A percentile compares a stretch with the other conserved stretches of the same genome.
These are phyloP conservation scores for Trichoderma guizhouense DNA, from an alignment of 2,329 filamentous ascomycete genomes.

Conservation along the genomic window DNA sequence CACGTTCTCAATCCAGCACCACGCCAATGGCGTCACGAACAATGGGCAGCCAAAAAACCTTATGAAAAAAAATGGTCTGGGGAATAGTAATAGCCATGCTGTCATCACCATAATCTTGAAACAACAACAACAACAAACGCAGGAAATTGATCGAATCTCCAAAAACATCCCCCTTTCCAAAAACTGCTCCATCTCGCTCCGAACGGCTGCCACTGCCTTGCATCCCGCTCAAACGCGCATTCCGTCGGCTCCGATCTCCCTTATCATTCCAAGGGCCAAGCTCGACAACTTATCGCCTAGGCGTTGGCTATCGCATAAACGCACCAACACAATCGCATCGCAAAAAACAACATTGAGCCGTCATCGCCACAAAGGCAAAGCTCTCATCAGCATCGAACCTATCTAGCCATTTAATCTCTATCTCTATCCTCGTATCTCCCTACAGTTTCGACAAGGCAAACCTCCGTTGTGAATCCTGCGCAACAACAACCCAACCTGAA, in stretches of 20 bases:
- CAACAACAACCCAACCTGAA: background rate
- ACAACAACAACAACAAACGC: background rate
- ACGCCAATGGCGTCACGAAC: background rate
- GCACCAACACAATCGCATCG: background rate
- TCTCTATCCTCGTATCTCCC: background rate
- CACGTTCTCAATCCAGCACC: background rate
- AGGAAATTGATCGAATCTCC: background rate
- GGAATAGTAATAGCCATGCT: background rate
- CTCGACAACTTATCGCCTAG: background rate
- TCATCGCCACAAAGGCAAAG: background rate
- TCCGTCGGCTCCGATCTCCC: conserved; percentile 4
- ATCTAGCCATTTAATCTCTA: background rate
- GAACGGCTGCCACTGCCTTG: background rate
- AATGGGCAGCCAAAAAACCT: background rate
- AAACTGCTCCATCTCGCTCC: background rate
- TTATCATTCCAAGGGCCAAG: background rate
- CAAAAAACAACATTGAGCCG: background rate
- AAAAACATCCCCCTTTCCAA: no score
- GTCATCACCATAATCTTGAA: background rate
- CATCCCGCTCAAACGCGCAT: conserved; percentile 8
- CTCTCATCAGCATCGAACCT: background rate
- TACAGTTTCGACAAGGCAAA: conserved; percentile 18
- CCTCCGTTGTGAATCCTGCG: background rate
- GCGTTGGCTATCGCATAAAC: background rate
- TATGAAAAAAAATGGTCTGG: background rate